A percentile compares a stretch with the other conserved stretches of the same genome.
Conservation (phyloP, 2,329 filamentous ascomycete species). For the Raffaelea ambrosiae region DNA sequence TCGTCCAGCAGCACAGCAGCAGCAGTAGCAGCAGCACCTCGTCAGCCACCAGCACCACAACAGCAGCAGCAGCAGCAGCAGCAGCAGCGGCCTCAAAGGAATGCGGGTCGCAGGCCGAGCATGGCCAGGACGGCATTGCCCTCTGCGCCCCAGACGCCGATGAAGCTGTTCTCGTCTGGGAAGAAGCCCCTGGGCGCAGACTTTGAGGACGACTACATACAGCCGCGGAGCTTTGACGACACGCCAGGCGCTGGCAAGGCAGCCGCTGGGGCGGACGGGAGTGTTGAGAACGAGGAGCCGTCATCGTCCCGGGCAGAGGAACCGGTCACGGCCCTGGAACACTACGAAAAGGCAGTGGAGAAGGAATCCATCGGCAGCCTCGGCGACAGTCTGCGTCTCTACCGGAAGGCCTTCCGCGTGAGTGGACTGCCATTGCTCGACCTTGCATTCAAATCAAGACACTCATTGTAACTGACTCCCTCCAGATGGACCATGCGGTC, state of each 20-base stretch:
- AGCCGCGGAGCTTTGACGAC: slow-evolving; percentile 26
- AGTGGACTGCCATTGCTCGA: slow-evolving; percentile 13
- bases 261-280: slow-evolving; percentile 5
- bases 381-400: slow-evolving; percentile 80
- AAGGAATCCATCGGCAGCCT: slow-evolving; percentile 78
- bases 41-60: not conserved
- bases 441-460: not conserved
- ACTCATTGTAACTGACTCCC: slow-evolving; percentile 1
- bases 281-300: not conserved
- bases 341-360: slow-evolving; percentile 87
- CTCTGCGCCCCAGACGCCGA: slow-evolving; percentile 8
- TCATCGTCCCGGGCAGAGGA: slow-evolving; percentile 20
- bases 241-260: not conserved
- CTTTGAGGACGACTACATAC: slow-evolving; percentile 26
- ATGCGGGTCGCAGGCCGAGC: not conserved
- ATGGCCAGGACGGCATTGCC: not conserved
- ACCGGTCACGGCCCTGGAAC: slow-evolving; percentile 73
- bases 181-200: slow-evolving; percentile 21
- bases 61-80: slow-evolving; percentile 2
- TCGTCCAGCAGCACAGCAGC: not conserved
- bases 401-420: slow-evolving; percentile 84
- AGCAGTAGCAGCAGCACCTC: slow-evolving; percentile 3
- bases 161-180: slow-evolving; percentile 10
- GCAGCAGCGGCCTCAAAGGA: not conserved
- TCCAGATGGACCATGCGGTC: slow-evolving; percentile 71